Conservation (phyloP, 1,139 yeast genomes). For the Yamadazyma oceani region DNA sequence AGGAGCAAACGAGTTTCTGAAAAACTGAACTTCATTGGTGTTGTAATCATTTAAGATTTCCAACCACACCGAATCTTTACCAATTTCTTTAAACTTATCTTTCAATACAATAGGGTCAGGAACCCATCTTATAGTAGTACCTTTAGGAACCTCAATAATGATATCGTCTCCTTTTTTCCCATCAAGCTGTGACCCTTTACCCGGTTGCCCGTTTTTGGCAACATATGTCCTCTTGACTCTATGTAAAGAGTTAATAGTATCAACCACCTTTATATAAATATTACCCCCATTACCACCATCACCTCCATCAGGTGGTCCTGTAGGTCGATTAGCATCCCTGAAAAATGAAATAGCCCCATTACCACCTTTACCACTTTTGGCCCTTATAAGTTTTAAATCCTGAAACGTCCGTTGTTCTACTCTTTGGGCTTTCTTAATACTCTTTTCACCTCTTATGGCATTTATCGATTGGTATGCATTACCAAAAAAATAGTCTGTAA, state of each 20-base stretch:
- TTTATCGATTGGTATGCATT: conserved; percentile 45
- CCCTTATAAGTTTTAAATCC: conserved; percentile 66
- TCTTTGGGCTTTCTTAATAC: conserved; percentile 29
- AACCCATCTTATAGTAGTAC: conserved; percentile 84
- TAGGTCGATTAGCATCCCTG: conserved; percentile 78
- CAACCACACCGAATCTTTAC: conserved; percentile 21
- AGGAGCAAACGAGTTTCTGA: conserved; percentile 55
- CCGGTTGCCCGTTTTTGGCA: conserved; percentile 72
- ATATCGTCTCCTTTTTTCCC: conserved; percentile 82
- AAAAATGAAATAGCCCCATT: conserved; percentile 83
- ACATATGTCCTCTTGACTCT: conserved; percentile 63
- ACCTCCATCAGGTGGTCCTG: conserved; percentile 98
- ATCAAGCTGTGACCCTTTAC: conserved; percentile 75
- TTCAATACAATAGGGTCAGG: conserved; percentile 63
- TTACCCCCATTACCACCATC: conserved; percentile 96
- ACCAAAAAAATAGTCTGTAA: conserved; percentile 44
- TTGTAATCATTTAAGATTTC: conserved; percentile 26
- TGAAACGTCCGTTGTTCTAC: conserved; percentile 44
- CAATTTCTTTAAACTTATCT: conserved; percentile 35
- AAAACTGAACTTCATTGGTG: conserved; percentile 48
- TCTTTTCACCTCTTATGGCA: conserved; percentile 31
- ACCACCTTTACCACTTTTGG: conserved; percentile 86
- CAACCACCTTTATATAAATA: conserved; percentile 77
- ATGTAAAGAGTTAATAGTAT: conserved; percentile 69
- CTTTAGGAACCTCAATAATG: conserved; percentile 84